Evolutionary conservation across 2,329 filamentous ascomycete genomes (phyloP).

Genomic region (Xylaria sp.): DNA sequence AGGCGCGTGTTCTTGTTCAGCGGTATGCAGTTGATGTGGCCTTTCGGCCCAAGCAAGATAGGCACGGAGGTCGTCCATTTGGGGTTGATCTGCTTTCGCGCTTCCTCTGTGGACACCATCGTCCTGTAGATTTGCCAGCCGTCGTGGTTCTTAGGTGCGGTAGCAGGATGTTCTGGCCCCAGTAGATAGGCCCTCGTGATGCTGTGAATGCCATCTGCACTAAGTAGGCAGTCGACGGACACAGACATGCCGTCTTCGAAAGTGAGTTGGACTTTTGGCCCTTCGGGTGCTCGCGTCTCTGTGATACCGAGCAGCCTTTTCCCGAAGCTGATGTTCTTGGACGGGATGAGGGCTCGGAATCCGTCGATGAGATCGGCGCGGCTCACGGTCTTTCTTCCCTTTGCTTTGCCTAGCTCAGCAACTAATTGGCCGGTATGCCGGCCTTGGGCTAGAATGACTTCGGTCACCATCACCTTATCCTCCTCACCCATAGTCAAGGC

Average conservation of each 20-base stretch:
- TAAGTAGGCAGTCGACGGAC: constrained; percentile 50
- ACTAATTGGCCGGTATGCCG: constrained; percentile 41
- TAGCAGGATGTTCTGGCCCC: constrained; percentile 47
- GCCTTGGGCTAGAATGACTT: constrained; percentile 50
- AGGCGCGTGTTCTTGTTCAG: constrained; percentile 50
- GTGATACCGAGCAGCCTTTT: constrained; percentile 42
- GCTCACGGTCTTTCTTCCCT: constrained; percentile 50
- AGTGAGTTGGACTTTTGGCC: constrained; percentile 36
- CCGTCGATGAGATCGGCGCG: constrained; percentile 50
- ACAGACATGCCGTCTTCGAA: constrained; percentile 46
- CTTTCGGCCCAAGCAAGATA: constrained; percentile 49
- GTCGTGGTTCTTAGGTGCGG: constrained; percentile 49
- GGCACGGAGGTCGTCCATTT: constrained; percentile 49
- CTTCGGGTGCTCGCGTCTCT: constrained; percentile 19
- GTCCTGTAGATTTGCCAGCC: constrained; percentile 49
- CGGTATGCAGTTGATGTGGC: constrained; percentile 51
- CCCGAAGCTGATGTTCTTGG: constrained; percentile 42
- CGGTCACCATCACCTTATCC: constrained; percentile 49
- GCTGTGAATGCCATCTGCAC: constrained; percentile 53
- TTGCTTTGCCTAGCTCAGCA: constrained; percentile 50
- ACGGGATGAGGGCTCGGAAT: constrained; percentile 45
- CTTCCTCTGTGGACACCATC: constrained; percentile 46
- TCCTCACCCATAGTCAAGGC: constrained; percentile 48
- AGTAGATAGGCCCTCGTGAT: constrained; percentile 48
- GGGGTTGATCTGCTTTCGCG: constrained; percentile 44